These are phyloP conservation scores for Amborella trichopoda DNA, from an alignment of 164 flowering plant species.

Conservation along the genomic window DNA sequence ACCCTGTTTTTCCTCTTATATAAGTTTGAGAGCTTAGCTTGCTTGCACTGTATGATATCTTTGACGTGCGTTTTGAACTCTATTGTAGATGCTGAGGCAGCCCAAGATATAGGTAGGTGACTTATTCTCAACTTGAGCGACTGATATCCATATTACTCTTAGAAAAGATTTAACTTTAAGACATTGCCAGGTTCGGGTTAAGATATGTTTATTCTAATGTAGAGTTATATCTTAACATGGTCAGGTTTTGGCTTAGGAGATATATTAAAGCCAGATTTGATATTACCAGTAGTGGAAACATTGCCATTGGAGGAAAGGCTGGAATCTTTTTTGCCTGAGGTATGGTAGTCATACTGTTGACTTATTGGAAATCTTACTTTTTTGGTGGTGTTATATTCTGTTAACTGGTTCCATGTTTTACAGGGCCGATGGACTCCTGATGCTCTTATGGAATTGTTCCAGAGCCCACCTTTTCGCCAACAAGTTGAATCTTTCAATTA, in stretches of 20 bases:
- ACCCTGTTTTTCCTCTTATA: no score
- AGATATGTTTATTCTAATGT: no score
- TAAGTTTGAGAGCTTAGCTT: no score
- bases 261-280: conserved; percentile 78
- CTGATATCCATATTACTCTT: no score
- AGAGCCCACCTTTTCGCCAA: conserved; percentile 92
- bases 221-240: conserved; percentile 3
- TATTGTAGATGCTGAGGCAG: conserved; percentile 38
- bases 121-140: no score
- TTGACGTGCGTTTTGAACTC: conserved; percentile 1
- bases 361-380: background rate
- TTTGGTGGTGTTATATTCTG: background rate
- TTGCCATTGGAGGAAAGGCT: conserved; percentile 54
- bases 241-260: conserved; percentile 79
- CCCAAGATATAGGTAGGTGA: conserved; percentile 66
- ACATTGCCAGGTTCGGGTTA: background rate
- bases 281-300: conserved; percentile 60
- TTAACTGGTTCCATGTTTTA: background rate
- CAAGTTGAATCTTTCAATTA: conserved; percentile 93
- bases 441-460: conserved; percentile 74
- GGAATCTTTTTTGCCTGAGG: conserved; percentile 86
- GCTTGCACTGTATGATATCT: no score
- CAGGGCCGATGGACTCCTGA: conserved; percentile 76
- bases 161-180: background rate
- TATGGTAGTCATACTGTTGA: conserved; percentile 8